phyloP scores from a whole-genome alignment of 352 stramenopile species.

The Paralagenidium karlingii region DNA sequence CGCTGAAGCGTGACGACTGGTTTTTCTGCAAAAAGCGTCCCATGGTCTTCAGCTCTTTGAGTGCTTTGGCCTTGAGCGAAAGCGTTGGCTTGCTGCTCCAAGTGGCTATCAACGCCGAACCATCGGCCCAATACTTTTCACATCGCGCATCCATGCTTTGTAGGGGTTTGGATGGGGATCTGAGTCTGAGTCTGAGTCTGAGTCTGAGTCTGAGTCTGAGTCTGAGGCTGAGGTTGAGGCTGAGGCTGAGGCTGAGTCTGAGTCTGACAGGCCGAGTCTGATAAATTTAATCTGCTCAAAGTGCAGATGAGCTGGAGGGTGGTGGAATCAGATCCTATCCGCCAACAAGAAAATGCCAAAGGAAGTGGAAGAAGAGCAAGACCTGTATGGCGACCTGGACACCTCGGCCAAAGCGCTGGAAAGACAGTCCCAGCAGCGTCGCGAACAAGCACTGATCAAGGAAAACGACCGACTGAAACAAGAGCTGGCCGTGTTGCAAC shows the following conservation, averaged over 20 bases:
- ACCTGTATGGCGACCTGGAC: conserved; percentile 75
- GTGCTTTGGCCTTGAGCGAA: conserved; percentile 27
- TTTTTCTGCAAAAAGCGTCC: conserved; percentile 70
- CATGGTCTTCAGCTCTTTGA: conserved; percentile 63
- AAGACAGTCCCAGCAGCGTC: conserved; percentile 38
- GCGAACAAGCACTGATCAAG: no score
- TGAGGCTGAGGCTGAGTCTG: no score
- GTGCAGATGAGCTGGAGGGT: no score
- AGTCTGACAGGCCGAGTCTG: no score
- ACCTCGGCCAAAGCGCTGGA: conserved; percentile 54
- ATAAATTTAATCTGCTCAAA: no score
- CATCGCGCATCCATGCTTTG: conserved; percentile 44
- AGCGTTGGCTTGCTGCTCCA: conserved; percentile 10
- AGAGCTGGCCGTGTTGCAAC: conserved; percentile 52
- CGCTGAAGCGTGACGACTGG: conserved; percentile 62
- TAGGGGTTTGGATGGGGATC: neutral
- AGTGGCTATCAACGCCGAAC: conserved; percentile 28
- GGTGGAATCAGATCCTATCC: no score
- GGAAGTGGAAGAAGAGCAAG: conserved; percentile 16
- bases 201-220: no score
- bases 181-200: no score
- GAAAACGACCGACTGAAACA: conserved; percentile 32
- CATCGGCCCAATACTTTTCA: conserved; percentile 69
- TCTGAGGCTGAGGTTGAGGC: no score
- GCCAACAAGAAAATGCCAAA: no score